Percentiles rank a stretch among this genome's conserved stretches.
Conservation (phyloP, 2,329 filamentous ascomycete genomes). For the Nigrospora osmanthi region DNA sequence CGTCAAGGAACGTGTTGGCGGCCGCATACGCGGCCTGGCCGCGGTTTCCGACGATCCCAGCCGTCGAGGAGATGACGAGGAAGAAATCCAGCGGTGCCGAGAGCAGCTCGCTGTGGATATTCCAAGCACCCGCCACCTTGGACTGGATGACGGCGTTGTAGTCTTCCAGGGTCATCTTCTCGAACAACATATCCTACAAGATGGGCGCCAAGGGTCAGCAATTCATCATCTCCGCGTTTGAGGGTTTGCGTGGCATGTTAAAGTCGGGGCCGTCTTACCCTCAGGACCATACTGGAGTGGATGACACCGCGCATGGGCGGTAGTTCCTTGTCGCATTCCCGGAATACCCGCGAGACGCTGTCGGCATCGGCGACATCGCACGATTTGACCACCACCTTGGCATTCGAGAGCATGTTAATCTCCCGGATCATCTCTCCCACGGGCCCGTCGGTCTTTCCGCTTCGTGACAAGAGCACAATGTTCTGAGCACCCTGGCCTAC, state of each 20-base stretch:
- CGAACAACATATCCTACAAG: constrained; percentile 35
- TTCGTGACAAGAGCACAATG: constrained; percentile 36
- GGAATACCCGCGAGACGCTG: constrained; percentile 3
- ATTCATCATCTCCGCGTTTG: not conserved
- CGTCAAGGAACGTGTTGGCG: constrained; percentile 38
- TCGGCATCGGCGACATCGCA: constrained; percentile 18
- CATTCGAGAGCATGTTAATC: constrained; percentile 9
- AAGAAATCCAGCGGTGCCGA: constrained; percentile 37
- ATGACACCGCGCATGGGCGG: constrained; percentile 31
- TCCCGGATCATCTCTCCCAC: not conserved
- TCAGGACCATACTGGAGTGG: constrained; percentile 40
- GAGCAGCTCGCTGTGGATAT: constrained; percentile 40
- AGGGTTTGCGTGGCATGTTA: not conserved
- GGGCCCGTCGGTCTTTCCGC: constrained; percentile 7
- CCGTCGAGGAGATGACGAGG: constrained; percentile 40
- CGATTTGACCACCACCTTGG: constrained; percentile 13
- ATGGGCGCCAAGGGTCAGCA: not conserved
- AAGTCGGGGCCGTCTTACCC: constrained; percentile 28
- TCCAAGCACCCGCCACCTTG: constrained; percentile 46
- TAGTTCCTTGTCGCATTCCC: constrained; percentile 4
- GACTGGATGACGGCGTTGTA: constrained; percentile 38
- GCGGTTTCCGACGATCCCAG: constrained; percentile 40
- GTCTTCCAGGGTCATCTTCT: constrained; percentile 42
- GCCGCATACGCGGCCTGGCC: constrained; percentile 46
- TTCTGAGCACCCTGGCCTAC: constrained; percentile 36